phyloP scores from a whole-genome alignment of 208 protist genomes.

The Trypanosoma conorhini region DNA sequence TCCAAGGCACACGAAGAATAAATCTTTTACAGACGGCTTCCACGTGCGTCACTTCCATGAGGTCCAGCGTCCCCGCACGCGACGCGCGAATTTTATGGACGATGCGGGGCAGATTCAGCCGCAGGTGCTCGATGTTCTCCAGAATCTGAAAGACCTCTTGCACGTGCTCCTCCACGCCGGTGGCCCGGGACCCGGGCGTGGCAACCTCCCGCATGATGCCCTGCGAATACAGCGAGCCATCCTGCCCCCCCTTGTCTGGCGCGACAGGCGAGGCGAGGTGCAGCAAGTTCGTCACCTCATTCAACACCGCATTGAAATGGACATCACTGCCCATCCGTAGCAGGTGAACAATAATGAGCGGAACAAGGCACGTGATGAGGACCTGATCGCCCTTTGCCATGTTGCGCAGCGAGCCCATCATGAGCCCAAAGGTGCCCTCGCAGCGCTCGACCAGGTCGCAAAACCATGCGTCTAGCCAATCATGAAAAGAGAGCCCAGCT shows the following conservation, averaged over 20 bases:
- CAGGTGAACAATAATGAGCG: constrained; percentile 74
- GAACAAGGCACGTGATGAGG: constrained; percentile 70
- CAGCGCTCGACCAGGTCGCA: constrained; percentile 54
- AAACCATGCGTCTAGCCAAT: constrained; percentile 78
- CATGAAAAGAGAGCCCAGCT: constrained; percentile 44
- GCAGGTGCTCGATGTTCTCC: constrained; percentile 71
- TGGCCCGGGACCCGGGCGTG: neutral
- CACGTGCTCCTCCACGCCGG: constrained; percentile 59
- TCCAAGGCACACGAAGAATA: constrained; percentile 41
- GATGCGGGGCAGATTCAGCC: constrained; percentile 47
- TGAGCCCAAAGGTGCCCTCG: constrained; percentile 53
- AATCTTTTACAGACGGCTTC: constrained; percentile 44
- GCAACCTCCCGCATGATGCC: constrained; percentile 29
- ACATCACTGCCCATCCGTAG: constrained; percentile 37
- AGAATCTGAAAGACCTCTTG: constrained; percentile 70
- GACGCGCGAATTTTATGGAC: neutral
- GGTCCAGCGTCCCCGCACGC: constrained; percentile 18
- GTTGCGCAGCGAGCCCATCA: constrained; percentile 77
- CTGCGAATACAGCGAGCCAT: constrained; percentile 49
- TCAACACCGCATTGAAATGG: constrained; percentile 38
- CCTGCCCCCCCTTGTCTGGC: neutral
- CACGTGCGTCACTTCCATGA: constrained; percentile 32
- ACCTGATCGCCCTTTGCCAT: constrained; percentile 72
- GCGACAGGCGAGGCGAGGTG: constrained; percentile 7
- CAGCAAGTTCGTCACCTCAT: constrained; percentile 45